Evolutionary conservation across 140 eudicot genomes (phyloP), one percentile per base, ranked within the genome.

Genomic region (Eryngium alpinum): DNA sequence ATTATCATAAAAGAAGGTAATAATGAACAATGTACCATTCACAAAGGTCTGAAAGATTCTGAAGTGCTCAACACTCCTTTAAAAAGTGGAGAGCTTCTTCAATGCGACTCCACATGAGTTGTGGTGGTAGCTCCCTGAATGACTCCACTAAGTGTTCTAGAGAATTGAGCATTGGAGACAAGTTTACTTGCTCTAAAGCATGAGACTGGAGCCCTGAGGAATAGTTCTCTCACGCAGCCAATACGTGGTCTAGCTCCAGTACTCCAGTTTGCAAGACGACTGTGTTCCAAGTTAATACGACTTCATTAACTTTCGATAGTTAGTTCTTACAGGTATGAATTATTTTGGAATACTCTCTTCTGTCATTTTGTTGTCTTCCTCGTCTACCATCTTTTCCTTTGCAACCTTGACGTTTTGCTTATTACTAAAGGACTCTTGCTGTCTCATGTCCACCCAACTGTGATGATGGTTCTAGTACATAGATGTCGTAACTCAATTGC

Each of bases 171-270:
- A 79, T 91, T 73, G 99, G 99, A 66, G 98, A 96, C 66, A 96
- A 80, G 66, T 86, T 90, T 15, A 72, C 94, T 80, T 85, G 91
- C 86, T 96, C 98, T 77, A 96, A 77, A 25, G 98, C 90, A 24
- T 89, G 99, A 19, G 88, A 90, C 69, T 93, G 98, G 46, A 96
- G 92, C 84, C 87, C 92, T 1, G 91, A 81, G 0, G 99, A 98
- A 82, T 96, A 96, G 80, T 93, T n/a, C 99, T 79, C 98, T 84
- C 81, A 96, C 63, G 32, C 97, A 96, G 31, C 99, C 97, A 16
- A 96, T 96, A 11, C 98, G 83, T 10, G 99, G 99, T 69, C 99
- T 98, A 22, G 97, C 99, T 53, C 99, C 99, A 6, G 99, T 91
- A 81, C 94, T 91, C 99, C 99, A 96, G n/a, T 87, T 86, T 91